phyloP scores from a whole-genome alignment of 1,284 basidiomycete species.

The Trametes pubescens region DNA sequence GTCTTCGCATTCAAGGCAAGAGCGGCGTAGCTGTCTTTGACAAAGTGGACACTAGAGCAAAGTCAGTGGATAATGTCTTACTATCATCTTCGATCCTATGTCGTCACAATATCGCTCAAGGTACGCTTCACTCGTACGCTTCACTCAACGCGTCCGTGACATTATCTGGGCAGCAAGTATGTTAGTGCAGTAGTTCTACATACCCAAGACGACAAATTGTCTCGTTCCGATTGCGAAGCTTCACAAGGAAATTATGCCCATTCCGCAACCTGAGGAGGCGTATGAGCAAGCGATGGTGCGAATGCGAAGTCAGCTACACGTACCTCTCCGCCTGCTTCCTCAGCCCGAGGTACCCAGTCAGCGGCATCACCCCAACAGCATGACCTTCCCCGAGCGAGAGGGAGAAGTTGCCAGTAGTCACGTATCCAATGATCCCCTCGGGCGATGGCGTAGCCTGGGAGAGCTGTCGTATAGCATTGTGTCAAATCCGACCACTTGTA shows the following conservation, averaged over 20 bases:
- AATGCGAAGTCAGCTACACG: conserved; percentile 13
- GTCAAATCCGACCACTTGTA: not conserved
- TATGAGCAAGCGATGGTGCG: not conserved
- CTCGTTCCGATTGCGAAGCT: conserved; percentile 52
- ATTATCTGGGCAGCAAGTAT: too few species aligned
- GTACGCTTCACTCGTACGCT: too few species aligned
- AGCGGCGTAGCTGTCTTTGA: too few species aligned
- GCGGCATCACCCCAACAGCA: conserved; percentile 75
- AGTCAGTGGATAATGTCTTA: too few species aligned
- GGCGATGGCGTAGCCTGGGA: conserved; percentile 51
- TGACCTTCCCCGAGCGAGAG: conserved; percentile 78
- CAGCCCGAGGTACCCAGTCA: conserved; percentile 61
- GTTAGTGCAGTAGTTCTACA: conserved; percentile 30
- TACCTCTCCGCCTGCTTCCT: conserved; percentile 61
- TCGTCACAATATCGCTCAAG: too few species aligned
- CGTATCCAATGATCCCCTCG: conserved; percentile 73
- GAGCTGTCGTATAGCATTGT: conserved; percentile 47
- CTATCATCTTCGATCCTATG: too few species aligned
- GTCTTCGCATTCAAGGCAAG: too few species aligned
- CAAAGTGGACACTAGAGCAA: too few species aligned
- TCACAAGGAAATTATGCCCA: conserved; percentile 44
- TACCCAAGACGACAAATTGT: conserved; percentile 48
- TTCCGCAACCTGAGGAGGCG: conserved; percentile 33
- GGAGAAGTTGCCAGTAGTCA: conserved; percentile 84
- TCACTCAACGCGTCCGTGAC: too few species aligned